A percentile compares a stretch with the other conserved stretches of the same genome.
Evolutionary conservation across 1,139 yeast genomes (phyloP).

Genomic region (Debaryomyces sp.): DNA sequence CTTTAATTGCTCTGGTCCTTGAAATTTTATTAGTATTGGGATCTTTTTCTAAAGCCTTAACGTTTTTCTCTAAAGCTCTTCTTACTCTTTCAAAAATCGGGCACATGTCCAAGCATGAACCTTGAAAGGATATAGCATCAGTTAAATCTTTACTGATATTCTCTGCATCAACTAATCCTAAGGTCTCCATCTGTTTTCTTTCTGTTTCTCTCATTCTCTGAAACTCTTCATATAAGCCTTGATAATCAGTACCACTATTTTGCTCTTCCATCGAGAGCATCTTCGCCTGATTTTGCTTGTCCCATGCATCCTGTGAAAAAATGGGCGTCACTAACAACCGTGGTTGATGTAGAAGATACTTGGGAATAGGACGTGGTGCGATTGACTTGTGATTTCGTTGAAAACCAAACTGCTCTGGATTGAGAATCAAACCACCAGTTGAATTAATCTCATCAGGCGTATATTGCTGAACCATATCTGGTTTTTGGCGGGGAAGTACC

Average conservation of each 20-base stretch:
- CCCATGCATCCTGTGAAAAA: constrained; percentile 44
- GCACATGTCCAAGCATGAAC: constrained; percentile 93
- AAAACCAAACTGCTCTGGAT: constrained; percentile 38
- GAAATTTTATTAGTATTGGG: constrained; percentile 65
- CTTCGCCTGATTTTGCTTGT: constrained; percentile 40
- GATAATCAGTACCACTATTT: constrained; percentile 39
- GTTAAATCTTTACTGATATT: constrained; percentile 77
- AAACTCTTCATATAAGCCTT: constrained; percentile 52
- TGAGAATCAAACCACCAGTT: constrained; percentile 32
- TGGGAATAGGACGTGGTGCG: constrained; percentile 37
- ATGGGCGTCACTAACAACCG: constrained; percentile 38
- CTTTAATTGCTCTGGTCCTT: constrained; percentile 72
- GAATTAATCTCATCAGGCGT: constrained; percentile 22
- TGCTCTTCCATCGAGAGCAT: constrained; percentile 40
- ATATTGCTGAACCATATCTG: constrained; percentile 24
- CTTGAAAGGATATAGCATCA: constrained; percentile 86
- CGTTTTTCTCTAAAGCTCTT: constrained; percentile 86
- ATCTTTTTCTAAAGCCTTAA: constrained; percentile 76
- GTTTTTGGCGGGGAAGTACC: constrained; percentile 26
- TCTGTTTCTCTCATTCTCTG: constrained; percentile 79
- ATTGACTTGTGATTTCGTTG: constrained; percentile 9
- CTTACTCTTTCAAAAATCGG: constrained; percentile 91
- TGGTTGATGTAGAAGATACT: constrained; percentile 40
- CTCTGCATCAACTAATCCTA: constrained; percentile 87
- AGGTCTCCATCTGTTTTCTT: constrained; percentile 74